A percentile compares a stretch with the other conserved stretches of the same genome.
These are phyloP conservation scores for Alternaria angustiovoidea DNA, from an alignment of 2,329 filamentous ascomycete species.

Conservation along the genomic window DNA sequence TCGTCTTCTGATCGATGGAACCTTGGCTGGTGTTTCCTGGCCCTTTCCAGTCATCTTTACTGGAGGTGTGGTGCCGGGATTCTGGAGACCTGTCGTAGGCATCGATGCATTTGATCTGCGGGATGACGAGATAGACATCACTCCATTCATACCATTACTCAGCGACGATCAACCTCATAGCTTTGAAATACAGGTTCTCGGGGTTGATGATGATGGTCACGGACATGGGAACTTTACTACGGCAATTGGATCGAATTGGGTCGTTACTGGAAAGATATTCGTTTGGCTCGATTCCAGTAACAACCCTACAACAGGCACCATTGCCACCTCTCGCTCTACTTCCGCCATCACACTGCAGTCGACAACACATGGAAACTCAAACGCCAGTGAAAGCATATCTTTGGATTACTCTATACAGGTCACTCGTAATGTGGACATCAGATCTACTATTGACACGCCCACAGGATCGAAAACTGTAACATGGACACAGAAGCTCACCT, in stretches of 20 bases:
- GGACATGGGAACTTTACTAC: slow-evolving; percentile 60
- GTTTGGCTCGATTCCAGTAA: slow-evolving; percentile 69
- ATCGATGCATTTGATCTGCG: slow-evolving; percentile 80
- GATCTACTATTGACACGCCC: slow-evolving; percentile 61
- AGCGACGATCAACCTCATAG: slow-evolving; percentile 71
- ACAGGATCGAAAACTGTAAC: slow-evolving; percentile 51
- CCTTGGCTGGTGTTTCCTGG: slow-evolving; percentile 78
- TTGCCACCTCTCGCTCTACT: slow-evolving; percentile 47
- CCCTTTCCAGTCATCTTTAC: slow-evolving; percentile 86
- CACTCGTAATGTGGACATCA: slow-evolving; percentile 63
- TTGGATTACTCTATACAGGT: slow-evolving; percentile 67
- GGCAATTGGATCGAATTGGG: slow-evolving; percentile 73
- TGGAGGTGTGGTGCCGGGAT: slow-evolving; percentile 76
- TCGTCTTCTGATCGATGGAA: slow-evolving; percentile 76
- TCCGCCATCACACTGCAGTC: slow-evolving; percentile 64
- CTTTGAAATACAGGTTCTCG: slow-evolving; percentile 73
- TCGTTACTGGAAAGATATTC: slow-evolving; percentile 81
- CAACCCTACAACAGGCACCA: slow-evolving; percentile 62
- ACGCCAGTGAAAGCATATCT: slow-evolving; percentile 65
- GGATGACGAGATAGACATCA: slow-evolving; percentile 84
- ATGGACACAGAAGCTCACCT: slow-evolving; percentile 69
- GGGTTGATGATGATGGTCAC: slow-evolving; percentile 66
- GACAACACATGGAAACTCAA: slow-evolving; percentile 54
- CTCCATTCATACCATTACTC: slow-evolving; percentile 75
- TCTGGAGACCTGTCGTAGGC: slow-evolving; percentile 81